Conservation (phyloP, 495 filamentous ascomycete genomes). For the Coniosporium apollinis region DNA sequence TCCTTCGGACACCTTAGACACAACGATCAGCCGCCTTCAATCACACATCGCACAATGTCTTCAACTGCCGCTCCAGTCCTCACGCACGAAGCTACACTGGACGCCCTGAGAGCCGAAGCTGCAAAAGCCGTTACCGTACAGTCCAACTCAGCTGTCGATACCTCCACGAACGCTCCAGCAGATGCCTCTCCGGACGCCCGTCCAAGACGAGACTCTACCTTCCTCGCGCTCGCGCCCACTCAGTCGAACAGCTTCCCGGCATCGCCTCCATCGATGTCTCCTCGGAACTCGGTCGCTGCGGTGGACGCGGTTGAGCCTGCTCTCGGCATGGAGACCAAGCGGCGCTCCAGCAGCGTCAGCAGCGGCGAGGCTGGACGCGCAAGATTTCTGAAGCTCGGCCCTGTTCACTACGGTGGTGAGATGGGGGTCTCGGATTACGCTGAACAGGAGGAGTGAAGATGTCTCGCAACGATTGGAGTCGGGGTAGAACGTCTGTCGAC, state of each 20-base stretch:
- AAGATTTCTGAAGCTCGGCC: constrained; percentile 12
- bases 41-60: too few relatives aligned
- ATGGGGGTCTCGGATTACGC: constrained; percentile 8
- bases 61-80: too few relatives aligned
- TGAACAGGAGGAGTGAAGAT: constrained; percentile 1
- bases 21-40: too few relatives aligned
- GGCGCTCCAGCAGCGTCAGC: constrained; percentile 7
- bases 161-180: too few relatives aligned
- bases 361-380: constrained; percentile 1
- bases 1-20: too few relatives aligned
- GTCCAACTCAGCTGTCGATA: too few relatives aligned
- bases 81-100: too few relatives aligned
- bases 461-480: too few relatives aligned
- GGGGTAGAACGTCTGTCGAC: too few relatives aligned
- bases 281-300: constrained; percentile 3
- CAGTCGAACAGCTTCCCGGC: neutral
- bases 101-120: too few relatives aligned
- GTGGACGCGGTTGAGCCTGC: neutral
- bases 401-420: constrained; percentile 12
- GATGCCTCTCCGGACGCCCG: constrained; percentile 5
- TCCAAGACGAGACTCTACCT: neutral
- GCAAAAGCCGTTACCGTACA: too few relatives aligned
- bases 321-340: neutral
- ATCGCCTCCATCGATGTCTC: neutral
- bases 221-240: neutral